These are phyloP conservation scores for Acorus gramineus DNA, from an alignment of 106 monocot species.

Conservation along the genomic window DNA sequence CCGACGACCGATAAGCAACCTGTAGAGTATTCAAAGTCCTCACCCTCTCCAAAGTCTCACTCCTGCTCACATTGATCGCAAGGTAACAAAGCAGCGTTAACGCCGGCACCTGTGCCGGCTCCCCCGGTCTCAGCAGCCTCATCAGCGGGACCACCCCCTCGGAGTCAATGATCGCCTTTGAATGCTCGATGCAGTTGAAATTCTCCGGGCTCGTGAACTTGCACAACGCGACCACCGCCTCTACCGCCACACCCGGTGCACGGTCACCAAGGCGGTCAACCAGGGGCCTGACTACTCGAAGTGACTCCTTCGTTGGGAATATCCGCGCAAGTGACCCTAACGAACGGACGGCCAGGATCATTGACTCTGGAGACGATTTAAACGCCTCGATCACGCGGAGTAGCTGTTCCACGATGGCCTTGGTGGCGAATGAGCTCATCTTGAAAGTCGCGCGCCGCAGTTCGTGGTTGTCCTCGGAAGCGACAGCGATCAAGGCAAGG, in stretches of 20 bases:
- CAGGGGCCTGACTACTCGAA: conserved; percentile 28
- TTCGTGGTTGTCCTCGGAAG: conserved; percentile 38
- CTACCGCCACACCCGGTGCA: conserved; percentile 38
- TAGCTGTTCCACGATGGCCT: conserved; percentile 49
- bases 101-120: conserved; percentile 43
- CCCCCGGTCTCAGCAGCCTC: conserved; percentile 33
- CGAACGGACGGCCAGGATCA: conserved; percentile 35
- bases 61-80: conserved; percentile 29
- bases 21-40: conserved; percentile 24
- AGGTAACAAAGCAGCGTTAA: conserved; percentile 38
- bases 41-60: conserved; percentile 37
- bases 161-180: conserved; percentile 47
- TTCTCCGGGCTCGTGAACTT: conserved; percentile 52
- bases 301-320: conserved; percentile 40
- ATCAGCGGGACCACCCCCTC: conserved; percentile 26
- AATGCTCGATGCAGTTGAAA: conserved; percentile 39
- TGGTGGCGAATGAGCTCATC: conserved; percentile 43
- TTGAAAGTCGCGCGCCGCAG: conserved; percentile 59
- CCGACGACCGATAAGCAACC: too few species aligned
- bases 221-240: conserved; percentile 33
- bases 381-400: conserved; percentile 22
- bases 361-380: too few species aligned
- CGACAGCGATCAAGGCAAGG: conserved; percentile 34
- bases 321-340: conserved; percentile 45
- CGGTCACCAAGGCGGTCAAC: conserved; percentile 40